Percentiles rank a stretch among this genome's conserved stretches.
phyloP scores from a whole-genome alignment of 2,329 filamentous ascomycete species.

The Capronia epimyces region DNA sequence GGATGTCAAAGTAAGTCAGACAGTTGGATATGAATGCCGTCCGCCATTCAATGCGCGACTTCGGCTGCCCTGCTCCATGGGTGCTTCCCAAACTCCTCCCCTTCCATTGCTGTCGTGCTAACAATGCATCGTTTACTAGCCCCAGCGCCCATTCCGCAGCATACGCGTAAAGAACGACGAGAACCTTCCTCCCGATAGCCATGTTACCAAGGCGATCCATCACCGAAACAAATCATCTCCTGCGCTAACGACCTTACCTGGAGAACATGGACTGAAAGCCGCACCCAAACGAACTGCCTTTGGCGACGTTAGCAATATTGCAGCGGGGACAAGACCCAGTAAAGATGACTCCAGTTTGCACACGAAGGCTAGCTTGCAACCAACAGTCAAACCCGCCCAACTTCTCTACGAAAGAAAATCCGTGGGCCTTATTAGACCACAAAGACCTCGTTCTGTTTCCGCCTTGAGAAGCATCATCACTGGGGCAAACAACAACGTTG shows the following conservation, averaged over 20 bases:
- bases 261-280: conserved; percentile 55
- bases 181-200: conserved; percentile 53
- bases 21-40: background rate
- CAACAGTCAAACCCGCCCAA: conserved; percentile 31
- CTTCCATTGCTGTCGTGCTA: conserved; percentile 11
- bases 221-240: conserved; percentile 75
- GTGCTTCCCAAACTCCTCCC: background rate
- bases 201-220: conserved; percentile 58
- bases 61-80: background rate
- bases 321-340: conserved; percentile 35
- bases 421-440: conserved; percentile 50
- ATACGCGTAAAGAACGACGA: conserved; percentile 63
- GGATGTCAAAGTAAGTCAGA: conserved; percentile 45
- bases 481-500: conserved; percentile 27
- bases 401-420: conserved; percentile 41
- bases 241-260: conserved; percentile 53
- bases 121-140: conserved; percentile 46
- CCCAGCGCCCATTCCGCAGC: conserved; percentile 59
- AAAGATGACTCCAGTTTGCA: conserved; percentile 55
- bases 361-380: conserved; percentile 42
- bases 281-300: conserved; percentile 72
- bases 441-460: conserved; percentile 49
- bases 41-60: background rate
- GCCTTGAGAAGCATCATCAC: conserved; percentile 38
- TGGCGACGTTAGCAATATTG: conserved; percentile 72